Conservation (phyloP, 2,329 filamentous ascomycete genomes). For the Apiospora saccharicola region DNA sequence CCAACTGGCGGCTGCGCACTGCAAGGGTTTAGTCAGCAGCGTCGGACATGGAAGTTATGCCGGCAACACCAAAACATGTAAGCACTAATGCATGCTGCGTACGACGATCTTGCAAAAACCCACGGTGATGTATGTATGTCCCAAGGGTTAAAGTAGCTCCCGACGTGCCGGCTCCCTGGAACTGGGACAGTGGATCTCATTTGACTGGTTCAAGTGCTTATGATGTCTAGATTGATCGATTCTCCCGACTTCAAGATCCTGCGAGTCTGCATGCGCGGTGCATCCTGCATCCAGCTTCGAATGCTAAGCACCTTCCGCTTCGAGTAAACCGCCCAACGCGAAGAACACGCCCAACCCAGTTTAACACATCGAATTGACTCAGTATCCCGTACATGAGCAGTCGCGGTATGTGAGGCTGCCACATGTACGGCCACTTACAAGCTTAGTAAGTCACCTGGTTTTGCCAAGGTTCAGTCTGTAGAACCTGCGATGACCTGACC, state of each 20-base stretch:
- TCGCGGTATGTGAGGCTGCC: background rate
- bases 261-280: background rate
- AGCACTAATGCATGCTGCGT: slow-evolving; percentile 15
- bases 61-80: background rate
- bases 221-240: background rate
- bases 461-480: background rate
- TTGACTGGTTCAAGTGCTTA: background rate
- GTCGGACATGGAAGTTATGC: slow-evolving; percentile 10
- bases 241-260: background rate
- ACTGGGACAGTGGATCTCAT: slow-evolving; percentile 2
- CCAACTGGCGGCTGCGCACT: background rate
- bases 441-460: background rate
- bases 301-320: background rate
- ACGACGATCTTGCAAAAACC: background rate
- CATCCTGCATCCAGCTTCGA: background rate
- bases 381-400: background rate
- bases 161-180: slow-evolving; percentile 14
- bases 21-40: slow-evolving; percentile 8
- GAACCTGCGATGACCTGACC: too few relatives aligned
- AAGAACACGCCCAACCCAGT: background rate
- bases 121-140: slow-evolving; percentile 4
- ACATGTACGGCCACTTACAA: background rate
- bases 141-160: background rate
- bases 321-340: background rate
- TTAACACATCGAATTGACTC: background rate